Percentiles rank a stretch among this genome's conserved stretches.
phyloP scores from a whole-genome alignment of 352 stramenopile species.

The Phytophthora agathidicida region DNA sequence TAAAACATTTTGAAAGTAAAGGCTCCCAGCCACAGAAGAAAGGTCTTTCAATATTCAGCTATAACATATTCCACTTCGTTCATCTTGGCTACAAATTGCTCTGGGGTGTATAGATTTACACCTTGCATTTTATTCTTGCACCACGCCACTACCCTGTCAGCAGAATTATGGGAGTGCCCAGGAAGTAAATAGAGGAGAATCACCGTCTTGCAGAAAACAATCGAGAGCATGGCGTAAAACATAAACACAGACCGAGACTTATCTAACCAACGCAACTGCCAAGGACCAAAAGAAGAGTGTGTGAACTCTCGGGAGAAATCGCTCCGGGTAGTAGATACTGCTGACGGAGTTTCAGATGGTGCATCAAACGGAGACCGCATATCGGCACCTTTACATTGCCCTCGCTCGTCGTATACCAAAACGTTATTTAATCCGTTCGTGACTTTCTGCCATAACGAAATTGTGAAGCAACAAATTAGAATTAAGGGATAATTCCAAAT shows the following conservation, averaged over 20 bases:
- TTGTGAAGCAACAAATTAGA: slow-evolving; percentile 17
- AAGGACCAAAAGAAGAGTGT: neutral
- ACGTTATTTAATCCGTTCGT: slow-evolving; percentile 11
- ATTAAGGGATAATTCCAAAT: too few species aligned
- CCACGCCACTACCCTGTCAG: slow-evolving; percentile 1
- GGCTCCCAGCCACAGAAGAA: slow-evolving; percentile 16
- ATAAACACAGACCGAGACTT: slow-evolving; percentile 10
- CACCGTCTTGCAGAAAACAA: slow-evolving; percentile 12
- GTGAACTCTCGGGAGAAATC: neutral
- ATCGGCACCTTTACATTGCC: neutral
- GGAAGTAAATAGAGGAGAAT: slow-evolving; percentile 6
- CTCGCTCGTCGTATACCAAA: slow-evolving; percentile 7
- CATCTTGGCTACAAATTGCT: neutral
- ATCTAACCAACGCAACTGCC: slow-evolving; percentile 15
- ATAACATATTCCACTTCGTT: neutral
- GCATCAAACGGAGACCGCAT: slow-evolving; percentile 4
- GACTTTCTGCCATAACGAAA: slow-evolving; percentile 8
- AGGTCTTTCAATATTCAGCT: neutral
- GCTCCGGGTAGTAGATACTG: neutral
- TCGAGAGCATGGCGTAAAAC: slow-evolving; percentile 15
- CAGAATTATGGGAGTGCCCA: slow-evolving; percentile 8
- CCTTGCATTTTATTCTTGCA: neutral
- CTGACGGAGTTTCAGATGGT: slow-evolving; percentile 1
- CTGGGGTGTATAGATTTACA: neutral
- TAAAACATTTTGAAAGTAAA: too few species aligned